Conservation (phyloP, 2,329 filamentous ascomycete genomes). For the Fusarium nygamai region DNA sequence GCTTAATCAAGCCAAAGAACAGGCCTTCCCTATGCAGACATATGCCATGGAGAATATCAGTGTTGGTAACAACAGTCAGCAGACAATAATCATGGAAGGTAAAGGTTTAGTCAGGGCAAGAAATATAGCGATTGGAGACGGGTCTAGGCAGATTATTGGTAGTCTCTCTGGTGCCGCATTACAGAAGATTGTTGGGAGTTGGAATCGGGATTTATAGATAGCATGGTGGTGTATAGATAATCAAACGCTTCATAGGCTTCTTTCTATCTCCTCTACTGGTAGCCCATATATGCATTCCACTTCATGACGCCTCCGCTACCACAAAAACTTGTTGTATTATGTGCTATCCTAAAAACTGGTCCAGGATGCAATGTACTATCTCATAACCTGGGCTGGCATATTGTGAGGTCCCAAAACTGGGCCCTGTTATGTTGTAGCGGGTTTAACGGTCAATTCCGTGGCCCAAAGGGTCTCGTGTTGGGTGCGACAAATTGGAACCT, state of each 20-base stretch:
- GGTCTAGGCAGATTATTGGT: neutral
- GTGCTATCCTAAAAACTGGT: neutral
- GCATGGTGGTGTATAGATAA: neutral
- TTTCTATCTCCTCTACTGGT: neutral
- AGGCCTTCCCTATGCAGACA: neutral
- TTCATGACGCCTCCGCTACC: neutral
- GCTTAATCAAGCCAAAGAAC: neutral
- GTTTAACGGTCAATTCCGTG: neutral
- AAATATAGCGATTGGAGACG: neutral
- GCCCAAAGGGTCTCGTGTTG: neutral
- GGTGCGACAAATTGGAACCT: neutral
- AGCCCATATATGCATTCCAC: neutral
- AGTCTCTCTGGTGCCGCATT: neutral
- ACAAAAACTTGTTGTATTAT: neutral
- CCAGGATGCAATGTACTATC: neutral
- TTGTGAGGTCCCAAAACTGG: neutral
- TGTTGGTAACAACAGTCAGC: neutral
- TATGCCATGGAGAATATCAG: neutral
- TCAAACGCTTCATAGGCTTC: neutral
- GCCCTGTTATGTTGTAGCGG: neutral
- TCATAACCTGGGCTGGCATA: neutral
- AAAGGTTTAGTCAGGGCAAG: neutral
- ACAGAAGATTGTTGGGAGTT: neutral
- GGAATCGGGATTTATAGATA: neutral
- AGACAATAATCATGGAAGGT: neutral